phyloP scores from a whole-genome alignment of 345 rosid genomes.

The Murraya paniculata region DNA sequence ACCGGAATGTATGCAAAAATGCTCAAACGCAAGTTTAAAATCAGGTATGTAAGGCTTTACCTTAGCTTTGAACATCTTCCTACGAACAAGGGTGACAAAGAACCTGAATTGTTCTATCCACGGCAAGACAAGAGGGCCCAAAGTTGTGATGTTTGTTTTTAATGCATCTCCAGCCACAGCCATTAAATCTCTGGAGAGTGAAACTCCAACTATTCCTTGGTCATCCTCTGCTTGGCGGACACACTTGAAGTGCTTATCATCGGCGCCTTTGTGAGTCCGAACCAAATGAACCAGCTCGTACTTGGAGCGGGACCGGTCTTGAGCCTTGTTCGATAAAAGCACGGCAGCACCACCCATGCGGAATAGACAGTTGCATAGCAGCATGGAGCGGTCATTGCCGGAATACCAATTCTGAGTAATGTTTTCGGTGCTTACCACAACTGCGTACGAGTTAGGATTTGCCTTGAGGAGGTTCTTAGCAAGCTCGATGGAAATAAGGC shows the following conservation, averaged over 20 bases:
- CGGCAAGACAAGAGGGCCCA: conserved; percentile 82
- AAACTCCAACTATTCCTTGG: conserved; percentile 61
- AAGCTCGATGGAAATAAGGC: conserved; percentile 68
- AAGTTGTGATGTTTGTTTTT: conserved; percentile 72
- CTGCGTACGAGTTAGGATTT: conserved; percentile 63
- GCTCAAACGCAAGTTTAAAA: conserved; percentile 80
- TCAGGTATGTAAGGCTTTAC: conserved; percentile 68
- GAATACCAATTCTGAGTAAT: conserved; percentile 79
- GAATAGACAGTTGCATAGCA: conserved; percentile 79
- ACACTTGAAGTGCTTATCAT: conserved; percentile 58
- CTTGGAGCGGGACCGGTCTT: conserved; percentile 60
- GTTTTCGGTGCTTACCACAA: conserved; percentile 88
- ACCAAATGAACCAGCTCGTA: conserved; percentile 71
- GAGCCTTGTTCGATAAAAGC: conserved; percentile 57
- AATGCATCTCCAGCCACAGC: conserved; percentile 86
- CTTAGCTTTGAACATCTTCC: conserved; percentile 46
- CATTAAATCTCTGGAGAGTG: conserved; percentile 76
- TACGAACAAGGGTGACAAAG: conserved; percentile 41
- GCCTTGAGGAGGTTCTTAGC: conserved; percentile 68
- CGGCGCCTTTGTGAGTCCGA: conserved; percentile 81
- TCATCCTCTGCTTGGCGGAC: conserved; percentile 80
- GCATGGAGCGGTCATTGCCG: conserved; percentile 79
- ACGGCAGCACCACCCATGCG: conserved; percentile 91
- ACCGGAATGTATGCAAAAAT: conserved; percentile 82
- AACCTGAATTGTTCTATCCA: conserved; percentile 59